Evolutionary conservation across 805 yeast genomes (phyloP).

Genomic region (Yarrowia sp.): DNA sequence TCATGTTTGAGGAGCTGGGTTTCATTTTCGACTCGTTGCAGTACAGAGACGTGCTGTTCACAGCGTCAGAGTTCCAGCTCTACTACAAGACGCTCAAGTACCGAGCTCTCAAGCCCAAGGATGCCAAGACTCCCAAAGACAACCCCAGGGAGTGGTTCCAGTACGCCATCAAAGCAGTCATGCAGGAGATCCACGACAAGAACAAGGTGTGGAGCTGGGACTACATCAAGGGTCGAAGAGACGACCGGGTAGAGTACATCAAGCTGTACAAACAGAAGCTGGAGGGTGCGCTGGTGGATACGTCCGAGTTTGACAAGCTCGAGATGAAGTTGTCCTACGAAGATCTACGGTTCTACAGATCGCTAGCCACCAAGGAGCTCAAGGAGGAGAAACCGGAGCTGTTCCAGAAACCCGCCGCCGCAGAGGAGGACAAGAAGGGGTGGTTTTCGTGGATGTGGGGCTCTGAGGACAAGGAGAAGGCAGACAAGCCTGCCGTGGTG

Average conservation of each 20-base stretch:
- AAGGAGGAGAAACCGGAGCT: constrained; percentile 48
- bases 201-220: constrained; percentile 89
- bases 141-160: constrained; percentile 78
- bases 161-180: constrained; percentile 75
- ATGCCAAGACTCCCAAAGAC: constrained; percentile 43
- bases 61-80: constrained; percentile 79
- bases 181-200: constrained; percentile 75
- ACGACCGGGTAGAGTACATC: constrained; percentile 67
- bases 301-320: constrained; percentile 46
- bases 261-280: constrained; percentile 64
- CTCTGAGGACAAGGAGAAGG: constrained; percentile 26
- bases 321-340: constrained; percentile 66
- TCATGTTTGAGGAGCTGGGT: constrained; percentile 87
- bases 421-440: constrained; percentile 15
- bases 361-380: constrained; percentile 67
- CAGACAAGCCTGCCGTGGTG: constrained; percentile 43
- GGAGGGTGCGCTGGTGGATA: constrained; percentile 36
- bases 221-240: constrained; percentile 64
- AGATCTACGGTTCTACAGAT: constrained; percentile 80
- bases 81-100: constrained; percentile 73
- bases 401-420: constrained; percentile 28
- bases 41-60: constrained; percentile 75
- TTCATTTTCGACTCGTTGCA: constrained; percentile 80
- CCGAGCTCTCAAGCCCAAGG: constrained; percentile 64
- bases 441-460: constrained; percentile 40